Evolutionary conservation across 2,329 filamentous ascomycete species (phyloP).

Genomic region (Colletotrichum lindemuthianum): DNA sequence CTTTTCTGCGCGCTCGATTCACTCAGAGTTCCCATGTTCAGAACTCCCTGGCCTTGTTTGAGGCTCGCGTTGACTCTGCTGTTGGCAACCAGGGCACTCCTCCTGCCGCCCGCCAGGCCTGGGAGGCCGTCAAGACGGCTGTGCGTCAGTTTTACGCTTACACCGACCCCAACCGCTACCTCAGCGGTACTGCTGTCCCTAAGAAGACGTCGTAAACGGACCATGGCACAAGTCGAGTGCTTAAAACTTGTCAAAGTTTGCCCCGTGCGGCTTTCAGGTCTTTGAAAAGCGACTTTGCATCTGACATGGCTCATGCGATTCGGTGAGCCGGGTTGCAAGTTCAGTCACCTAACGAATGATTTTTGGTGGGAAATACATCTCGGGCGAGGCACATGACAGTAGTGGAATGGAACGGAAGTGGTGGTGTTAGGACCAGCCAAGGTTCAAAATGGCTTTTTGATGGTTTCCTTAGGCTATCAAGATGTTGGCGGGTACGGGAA

Average conservation of each 20-base stretch:
- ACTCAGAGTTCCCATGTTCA: slow-evolving; percentile 95
- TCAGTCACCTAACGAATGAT: slow-evolving; percentile 19
- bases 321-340: slow-evolving; percentile 30
- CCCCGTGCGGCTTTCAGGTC: not conserved
- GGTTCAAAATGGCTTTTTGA: slow-evolving; percentile 30
- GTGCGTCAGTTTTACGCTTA: slow-evolving; percentile 79
- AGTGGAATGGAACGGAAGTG: slow-evolving; percentile 26
- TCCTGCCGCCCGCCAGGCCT: slow-evolving; percentile 79
- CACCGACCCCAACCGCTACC: slow-evolving; percentile 82
- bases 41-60: slow-evolving; percentile 77
- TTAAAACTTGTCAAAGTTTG: not conserved
- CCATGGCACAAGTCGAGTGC: not conserved
- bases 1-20: slow-evolving; percentile 91
- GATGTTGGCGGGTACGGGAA: slow-evolving; percentile 35
- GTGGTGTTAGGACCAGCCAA: slow-evolving; percentile 23
- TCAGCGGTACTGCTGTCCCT: slow-evolving; percentile 64
- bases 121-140: slow-evolving; percentile 80
- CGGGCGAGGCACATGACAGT: slow-evolving; percentile 18
- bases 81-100: slow-evolving; percentile 89
- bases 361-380: slow-evolving; percentile 6
- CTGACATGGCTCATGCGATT: slow-evolving; percentile 19
- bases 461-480: slow-evolving; percentile 32
- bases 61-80: slow-evolving; percentile 80
- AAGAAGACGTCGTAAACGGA: slow-evolving; percentile 54
- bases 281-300: slow-evolving; percentile 1